Evolutionary conservation across 2,329 filamentous ascomycete genomes (phyloP).

Genomic region (Paraphaeosphaeria sporulosa): DNA sequence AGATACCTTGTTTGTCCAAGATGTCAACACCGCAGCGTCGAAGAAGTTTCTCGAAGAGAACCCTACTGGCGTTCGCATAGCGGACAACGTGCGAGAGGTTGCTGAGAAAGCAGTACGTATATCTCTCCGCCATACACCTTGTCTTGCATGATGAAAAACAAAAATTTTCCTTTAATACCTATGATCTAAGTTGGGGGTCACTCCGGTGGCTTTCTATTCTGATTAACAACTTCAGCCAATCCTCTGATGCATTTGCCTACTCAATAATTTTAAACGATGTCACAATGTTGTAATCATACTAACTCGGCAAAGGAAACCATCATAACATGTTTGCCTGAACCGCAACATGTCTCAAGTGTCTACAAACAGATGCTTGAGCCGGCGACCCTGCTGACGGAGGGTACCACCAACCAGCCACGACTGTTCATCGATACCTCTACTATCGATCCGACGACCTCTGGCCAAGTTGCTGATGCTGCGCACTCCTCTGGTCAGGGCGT

Average conservation of each 20-base stretch:
- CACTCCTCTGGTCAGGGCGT: conserved; percentile 71
- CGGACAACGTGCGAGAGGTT: conserved; percentile 66
- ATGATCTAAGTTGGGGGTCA: conserved; percentile 79
- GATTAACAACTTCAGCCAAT: conserved; percentile 76
- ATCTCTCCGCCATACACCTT: conserved; percentile 12
- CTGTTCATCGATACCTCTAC: conserved; percentile 97
- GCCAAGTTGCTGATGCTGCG: conserved; percentile 75
- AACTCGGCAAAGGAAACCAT: conserved; percentile 72
- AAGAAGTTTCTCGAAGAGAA: conserved; percentile 66
- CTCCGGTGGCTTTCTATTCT: conserved; percentile 61
- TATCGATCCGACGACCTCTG: conserved; percentile 88
- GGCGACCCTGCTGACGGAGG: conserved; percentile 58
- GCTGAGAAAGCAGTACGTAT: conserved; percentile 71
- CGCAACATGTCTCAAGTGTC: conserved; percentile 83
- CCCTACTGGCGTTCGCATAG: conserved; percentile 62
- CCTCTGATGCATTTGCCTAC: conserved; percentile 63
- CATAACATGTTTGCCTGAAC: conserved; percentile 88
- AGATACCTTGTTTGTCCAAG: conserved; percentile 70
- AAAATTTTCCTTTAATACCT: conserved; percentile 54
- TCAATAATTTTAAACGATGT: not conserved
- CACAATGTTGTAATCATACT: conserved; percentile 19
- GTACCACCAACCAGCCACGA: conserved; percentile 64
- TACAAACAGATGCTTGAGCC: conserved; percentile 77
- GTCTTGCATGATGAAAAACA: conserved; percentile 57
- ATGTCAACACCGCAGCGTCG: conserved; percentile 67